Conservation (phyloP, 306 rosid genomes). For the Quercus suber region DNA sequence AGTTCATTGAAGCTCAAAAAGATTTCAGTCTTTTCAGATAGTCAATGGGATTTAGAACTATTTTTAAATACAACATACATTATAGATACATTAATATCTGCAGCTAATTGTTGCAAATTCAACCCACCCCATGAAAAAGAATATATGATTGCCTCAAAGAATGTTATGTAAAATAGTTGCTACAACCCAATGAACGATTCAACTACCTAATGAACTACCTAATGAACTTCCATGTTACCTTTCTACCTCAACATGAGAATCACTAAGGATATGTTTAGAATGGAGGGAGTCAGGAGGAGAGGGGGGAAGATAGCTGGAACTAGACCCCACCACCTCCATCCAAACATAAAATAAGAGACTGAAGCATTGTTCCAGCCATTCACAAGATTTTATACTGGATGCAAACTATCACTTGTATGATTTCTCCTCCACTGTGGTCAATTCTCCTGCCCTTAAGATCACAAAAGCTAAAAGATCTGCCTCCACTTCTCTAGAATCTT, state of each 20-base stretch:
- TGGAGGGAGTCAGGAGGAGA: too few species aligned
- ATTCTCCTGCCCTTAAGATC: neutral
- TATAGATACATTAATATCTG: neutral
- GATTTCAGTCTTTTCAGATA: too few species aligned
- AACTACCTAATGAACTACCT: neutral
- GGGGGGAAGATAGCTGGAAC: too few species aligned
- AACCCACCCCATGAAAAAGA: neutral
- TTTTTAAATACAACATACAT: neutral
- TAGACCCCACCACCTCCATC: too few species aligned
- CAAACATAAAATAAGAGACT: too few species aligned
- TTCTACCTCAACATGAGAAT: neutral
- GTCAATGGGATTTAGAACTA: neutral
- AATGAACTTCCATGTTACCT: neutral
- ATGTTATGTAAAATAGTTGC: neutral
- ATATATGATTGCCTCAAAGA: neutral
- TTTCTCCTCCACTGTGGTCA: neutral
- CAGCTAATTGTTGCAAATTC: neutral
- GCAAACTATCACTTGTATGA: neutral
- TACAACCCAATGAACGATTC: neutral
- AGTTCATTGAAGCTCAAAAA: neutral
- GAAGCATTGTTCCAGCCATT: neutral
- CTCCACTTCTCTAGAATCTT: constrained; percentile 30
- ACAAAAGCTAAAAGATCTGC: constrained; percentile 23
- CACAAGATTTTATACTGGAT: neutral
- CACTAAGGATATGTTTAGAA: neutral